Conservation (phyloP, 2,329 filamentous ascomycete species). For the Pezicula rhizophila region DNA sequence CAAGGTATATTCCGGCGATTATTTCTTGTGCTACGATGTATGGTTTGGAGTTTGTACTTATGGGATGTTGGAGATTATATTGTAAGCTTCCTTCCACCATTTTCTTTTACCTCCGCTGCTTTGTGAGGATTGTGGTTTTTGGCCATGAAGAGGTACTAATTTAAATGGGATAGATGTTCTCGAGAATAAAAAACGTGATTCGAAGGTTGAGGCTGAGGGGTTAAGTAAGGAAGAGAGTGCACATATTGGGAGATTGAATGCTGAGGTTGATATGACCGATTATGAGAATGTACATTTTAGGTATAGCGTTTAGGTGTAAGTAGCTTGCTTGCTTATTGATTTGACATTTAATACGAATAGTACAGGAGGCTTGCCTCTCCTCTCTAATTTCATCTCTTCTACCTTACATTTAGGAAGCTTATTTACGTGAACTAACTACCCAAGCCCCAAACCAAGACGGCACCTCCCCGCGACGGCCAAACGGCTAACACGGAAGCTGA, state of each 20-base stretch:
- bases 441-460: too few species aligned
- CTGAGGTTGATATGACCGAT: neutral
- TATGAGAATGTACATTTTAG: neutral
- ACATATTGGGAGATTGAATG: neutral
- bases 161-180: neutral
- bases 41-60: neutral
- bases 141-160: too few species aligned
- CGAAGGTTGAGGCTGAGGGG: neutral
- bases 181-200: neutral
- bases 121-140: neutral
- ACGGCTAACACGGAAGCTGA: too few species aligned
- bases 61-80: neutral
- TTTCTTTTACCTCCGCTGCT: too few species aligned
- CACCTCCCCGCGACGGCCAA: too few species aligned
- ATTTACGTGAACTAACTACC: too few species aligned
- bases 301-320: neutral
- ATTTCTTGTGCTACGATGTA: conserved; percentile 28
- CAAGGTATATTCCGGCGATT: conserved; percentile 44
- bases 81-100: neutral
- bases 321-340: too few species aligned
- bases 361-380: too few species aligned
- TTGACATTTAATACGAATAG: too few species aligned
- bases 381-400: too few species aligned
- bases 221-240: neutral
- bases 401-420: too few species aligned